A percentile compares a stretch with the other conserved stretches of the same genome.
Conservation (phyloP, 768 basidiomycete genomes). For the Asterophora parasitica region DNA sequence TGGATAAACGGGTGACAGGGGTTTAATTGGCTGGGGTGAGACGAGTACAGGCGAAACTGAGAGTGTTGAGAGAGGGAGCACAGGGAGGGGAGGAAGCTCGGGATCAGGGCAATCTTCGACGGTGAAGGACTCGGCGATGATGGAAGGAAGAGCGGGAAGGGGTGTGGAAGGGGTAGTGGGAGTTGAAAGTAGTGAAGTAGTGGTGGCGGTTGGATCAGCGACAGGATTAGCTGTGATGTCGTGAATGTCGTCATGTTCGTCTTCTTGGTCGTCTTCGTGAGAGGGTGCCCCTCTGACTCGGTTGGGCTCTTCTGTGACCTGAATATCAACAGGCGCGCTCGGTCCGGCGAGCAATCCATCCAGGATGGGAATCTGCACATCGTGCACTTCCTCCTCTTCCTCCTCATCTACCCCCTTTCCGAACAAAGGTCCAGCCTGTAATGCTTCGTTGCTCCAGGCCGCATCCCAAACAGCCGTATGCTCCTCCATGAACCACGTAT, state of each 20-base stretch:
- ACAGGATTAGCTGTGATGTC: background rate
- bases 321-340: constrained; percentile 6
- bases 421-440: constrained; percentile 3
- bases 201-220: background rate
- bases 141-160: background rate
- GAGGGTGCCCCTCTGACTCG: background rate
- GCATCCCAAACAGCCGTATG: constrained; percentile 13
- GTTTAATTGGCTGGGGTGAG: constrained; percentile 8
- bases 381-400: background rate
- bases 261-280: background rate
- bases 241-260: constrained; percentile 12
- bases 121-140: background rate
- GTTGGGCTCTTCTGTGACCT: constrained; percentile 3
- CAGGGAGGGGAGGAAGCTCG: constrained; percentile 38
- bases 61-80: constrained; percentile 10
- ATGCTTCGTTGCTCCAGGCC: constrained; percentile 8
- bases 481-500: constrained; percentile 18
- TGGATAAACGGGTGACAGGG: background rate
- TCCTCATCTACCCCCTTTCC: background rate
- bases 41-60: constrained; percentile 13
- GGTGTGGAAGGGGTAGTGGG: constrained; percentile 9
- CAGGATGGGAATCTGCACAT: constrained; percentile 1
- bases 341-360: constrained; percentile 6
- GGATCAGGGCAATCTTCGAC: constrained; percentile 33
- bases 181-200: constrained; percentile 9